Evolutionary conservation across 805 yeast species (phyloP), one percentile per base, ranked within the genome.

Genomic region (Wickerhamiella galacta): DNA sequence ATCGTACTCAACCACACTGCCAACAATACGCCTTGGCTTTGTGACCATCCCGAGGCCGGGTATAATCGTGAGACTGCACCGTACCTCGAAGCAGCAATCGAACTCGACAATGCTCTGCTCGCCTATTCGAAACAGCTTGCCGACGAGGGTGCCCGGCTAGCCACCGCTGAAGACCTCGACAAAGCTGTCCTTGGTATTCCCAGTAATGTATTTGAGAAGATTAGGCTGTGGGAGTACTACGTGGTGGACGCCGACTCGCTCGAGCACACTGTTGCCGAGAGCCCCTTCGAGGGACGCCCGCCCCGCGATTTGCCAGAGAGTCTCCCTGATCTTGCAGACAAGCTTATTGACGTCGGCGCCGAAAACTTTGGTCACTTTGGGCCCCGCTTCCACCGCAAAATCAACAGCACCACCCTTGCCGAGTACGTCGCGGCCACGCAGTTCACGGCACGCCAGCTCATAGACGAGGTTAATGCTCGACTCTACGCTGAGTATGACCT

Each of bases 1-100:
- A 75, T 90, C 20, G 96, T 87, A 2, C 74, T 83, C 64, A 87
- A 87, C 52, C 98, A 87, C 50, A 87, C 96, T 0, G 95, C 96
- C 2, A 66, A 80, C 50, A 81, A 87, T 54, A 82, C 96, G 0
- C 54, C 47, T 0, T 87, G 98, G 98, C 55, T 90, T 21, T 57
- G 68, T 27, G 77, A 74, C 2, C 83, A 80, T 44, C 95, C 96
- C 0, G 95, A 85, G 16, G 71, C 79, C 2, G 96, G 96, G 7
- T 87, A 87, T 56, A 79, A 81, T 37, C 65, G 65, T 17, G 67
- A 66, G 32, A 85, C 95, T 2, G 93, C 95, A 2, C 95, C 96
- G 4, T 95, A 87, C 56, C 64, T 87, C 40, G 62, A 51, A 10
- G 57, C 93, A 3, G 95, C 96, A 1, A 75, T 83, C 25, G 95